Evolutionary conservation across 139 green algal genomes (phyloP), one percentile per base, ranked within the genome.

Genomic region (Chlamydomonas schloesseri): DNA sequence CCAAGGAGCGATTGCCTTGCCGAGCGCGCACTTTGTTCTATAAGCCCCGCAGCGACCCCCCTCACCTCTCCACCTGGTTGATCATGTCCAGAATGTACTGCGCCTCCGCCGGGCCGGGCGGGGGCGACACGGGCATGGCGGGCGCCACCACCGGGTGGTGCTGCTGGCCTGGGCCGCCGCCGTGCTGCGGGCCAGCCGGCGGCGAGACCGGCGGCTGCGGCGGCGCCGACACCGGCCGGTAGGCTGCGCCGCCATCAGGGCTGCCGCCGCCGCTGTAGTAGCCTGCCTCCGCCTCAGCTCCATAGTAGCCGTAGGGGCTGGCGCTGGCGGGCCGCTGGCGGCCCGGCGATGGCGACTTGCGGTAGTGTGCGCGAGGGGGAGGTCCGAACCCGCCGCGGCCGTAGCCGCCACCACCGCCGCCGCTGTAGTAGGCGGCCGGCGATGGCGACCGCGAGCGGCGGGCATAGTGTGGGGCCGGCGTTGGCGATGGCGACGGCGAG

Each of bases 371-470:
- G 24, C 60, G 20, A 10, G 20, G 20, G 8, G 55, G 55, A 24
- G 55, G 60, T 2, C 60, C 60, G 60, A 67, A 67, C 20, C 18
- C 24, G 60, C 60, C 60, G 60, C 60, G 60, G 60, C 60, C 24
- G 73, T 46, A 68, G 53, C 6, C 23, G 33, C 15, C 53, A 3
- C n/a, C 36, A 33, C 11, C 11, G 67, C 37, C 33, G 58, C 46
- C 62, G 76, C 18, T 71, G 47, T 37, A 81, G 31, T 26, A 81
- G 34, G 29, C 71, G 62, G 58, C 29, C 31, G 42, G 84, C 60
- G 81, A 89, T 29, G 75, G 58, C 28, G 69, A 85, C n/a, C n/a
- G 74, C n/a, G 74, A 84, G 46, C 75, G 73, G 58, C 42, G 42
- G 42, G 42, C 42, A 8, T 29, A 18, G 18, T 23, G 13, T 20